Evolutionary conservation across 441 rosid genomes (phyloP), one percentile per base, ranked within the genome.

Genomic region (Croton setiger): DNA sequence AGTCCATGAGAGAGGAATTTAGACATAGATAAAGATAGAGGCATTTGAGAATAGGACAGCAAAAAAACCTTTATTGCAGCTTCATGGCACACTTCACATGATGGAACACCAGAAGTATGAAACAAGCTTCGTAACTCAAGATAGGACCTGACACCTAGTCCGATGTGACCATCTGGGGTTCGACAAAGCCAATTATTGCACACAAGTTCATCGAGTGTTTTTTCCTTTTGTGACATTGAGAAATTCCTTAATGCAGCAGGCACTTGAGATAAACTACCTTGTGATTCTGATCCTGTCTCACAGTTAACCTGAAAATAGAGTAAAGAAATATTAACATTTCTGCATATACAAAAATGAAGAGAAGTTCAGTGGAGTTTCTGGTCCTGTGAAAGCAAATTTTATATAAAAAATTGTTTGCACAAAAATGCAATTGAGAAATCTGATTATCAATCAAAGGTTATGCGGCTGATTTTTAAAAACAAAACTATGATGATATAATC

Each of bases 21-120:
- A 48, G 31, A 45, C 54, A 52, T 65, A 55, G 13, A 54, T 14
- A 18, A 13, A 37, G 52, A 21, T 51, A 72, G 51, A 71, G 7
- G 60, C 45, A 41, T 37, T 8, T 14, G 21, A 36, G 43, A n/a
- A n/a, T n/a, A n/a, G 57, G 44, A 71, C 64, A 60, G 56, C 17
- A 65, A 78, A 64, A 70, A 20, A 62, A 89, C 98, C 97, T 93
- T 93, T 39, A 91, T 69, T 41, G 86, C 97, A 70, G 94, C 89
- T 81, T 92, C 99, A 18, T 88, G 89, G 84, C 99, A 94, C 52
- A 94, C 89, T 80, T 86, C 86, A 63, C 99, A 94, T 18, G 86
- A 77, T 73, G 98, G 88, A 78, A 83, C 80, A 56, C 84, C 92
- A 63, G 83, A 79, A 81, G 69, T 87, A 69, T 83, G 81, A 76